These are phyloP conservation scores for Ascochyta fabae DNA, from an alignment of 2,329 filamentous ascomycete species.

Conservation along the genomic window DNA sequence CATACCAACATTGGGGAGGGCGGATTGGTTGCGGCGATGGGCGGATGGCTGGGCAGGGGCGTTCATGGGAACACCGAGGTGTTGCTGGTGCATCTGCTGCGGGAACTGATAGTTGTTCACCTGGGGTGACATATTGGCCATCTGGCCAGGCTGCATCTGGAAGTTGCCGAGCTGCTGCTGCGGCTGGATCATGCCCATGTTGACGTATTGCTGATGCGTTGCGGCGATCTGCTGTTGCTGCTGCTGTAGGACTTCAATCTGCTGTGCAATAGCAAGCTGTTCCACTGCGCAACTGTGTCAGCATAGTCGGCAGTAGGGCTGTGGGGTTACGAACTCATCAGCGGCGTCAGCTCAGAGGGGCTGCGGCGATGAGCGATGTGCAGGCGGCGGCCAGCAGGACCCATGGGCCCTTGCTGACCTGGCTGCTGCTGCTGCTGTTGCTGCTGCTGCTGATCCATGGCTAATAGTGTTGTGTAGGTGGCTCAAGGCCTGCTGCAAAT, in stretches of 20 bases:
- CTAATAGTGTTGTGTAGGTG: constrained; percentile 30
- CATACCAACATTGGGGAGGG: constrained; percentile 89
- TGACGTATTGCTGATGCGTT: constrained; percentile 96
- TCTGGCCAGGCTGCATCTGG: constrained; percentile 67
- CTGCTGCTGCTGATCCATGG: constrained; percentile 57
- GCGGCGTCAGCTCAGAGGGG: constrained; percentile 93
- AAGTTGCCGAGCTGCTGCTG: constrained; percentile 74
- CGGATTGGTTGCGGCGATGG: constrained; percentile 98
- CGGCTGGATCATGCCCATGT: constrained; percentile 91
- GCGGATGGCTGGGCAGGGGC: constrained; percentile 78
- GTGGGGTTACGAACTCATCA: constrained; percentile 84
- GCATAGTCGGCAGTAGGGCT: constrained; percentile 18
- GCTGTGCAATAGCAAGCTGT: constrained; percentile 95
- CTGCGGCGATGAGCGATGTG: constrained; percentile 97
- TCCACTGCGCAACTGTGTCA: constrained; percentile 70
- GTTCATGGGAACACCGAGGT: constrained; percentile 74
- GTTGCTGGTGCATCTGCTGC: constrained; percentile 63
- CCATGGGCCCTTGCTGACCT: constrained; percentile 61
- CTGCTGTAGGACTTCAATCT: constrained; percentile 95
- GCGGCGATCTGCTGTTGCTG: constrained; percentile 98
- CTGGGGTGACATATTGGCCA: constrained; percentile 79
- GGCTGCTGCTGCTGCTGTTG: constrained; percentile 60
- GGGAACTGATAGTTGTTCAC: constrained; percentile 87
- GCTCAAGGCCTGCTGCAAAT: constrained; percentile 33
- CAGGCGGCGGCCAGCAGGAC: constrained; percentile 84